These are phyloP conservation scores for Oryza brachyantha DNA, from an alignment of 176 grass and related monocot genomes.

Conservation along the genomic window DNA sequence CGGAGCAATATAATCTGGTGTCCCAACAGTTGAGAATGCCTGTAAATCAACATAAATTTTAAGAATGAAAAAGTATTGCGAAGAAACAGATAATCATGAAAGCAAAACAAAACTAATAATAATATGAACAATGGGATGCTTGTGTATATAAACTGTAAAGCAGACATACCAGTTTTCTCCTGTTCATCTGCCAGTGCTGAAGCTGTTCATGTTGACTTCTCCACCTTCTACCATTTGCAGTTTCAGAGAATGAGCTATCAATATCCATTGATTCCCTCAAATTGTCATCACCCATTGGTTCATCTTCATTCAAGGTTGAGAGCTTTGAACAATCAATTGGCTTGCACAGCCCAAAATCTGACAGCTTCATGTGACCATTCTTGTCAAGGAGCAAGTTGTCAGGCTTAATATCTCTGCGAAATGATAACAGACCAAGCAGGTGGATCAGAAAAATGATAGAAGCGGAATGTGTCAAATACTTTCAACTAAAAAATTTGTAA, in stretches of 20 bases:
- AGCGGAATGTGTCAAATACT: background rate
- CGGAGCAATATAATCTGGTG: conserved; percentile 97
- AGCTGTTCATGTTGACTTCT: conserved; percentile 86
- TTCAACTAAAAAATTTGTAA: conserved; percentile 42
- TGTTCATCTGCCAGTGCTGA: conserved; percentile 97
- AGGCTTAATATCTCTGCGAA: conserved; percentile 95
- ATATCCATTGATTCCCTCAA: conserved; percentile 90
- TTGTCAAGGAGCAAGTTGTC: conserved; percentile 95
- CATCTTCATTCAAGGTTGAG: conserved; percentile 91
- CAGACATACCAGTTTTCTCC: conserved; percentile 78
- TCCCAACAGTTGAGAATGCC: conserved; percentile 99
- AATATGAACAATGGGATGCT: background rate
- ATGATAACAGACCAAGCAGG: conserved; percentile 31
- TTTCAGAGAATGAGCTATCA: conserved; percentile 59
- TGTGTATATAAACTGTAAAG: conserved; percentile 3
- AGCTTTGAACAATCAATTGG: conserved; percentile 94
- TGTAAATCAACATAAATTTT: conserved; percentile 32
- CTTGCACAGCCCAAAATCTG: conserved; percentile 97
- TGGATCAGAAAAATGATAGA: conserved; percentile 28
- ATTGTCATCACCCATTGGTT: conserved; percentile 85
- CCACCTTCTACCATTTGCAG: conserved; percentile 79
- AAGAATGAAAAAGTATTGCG: conserved; percentile 34
- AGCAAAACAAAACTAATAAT: conserved; percentile 11
- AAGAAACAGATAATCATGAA: background rate
- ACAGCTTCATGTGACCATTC: conserved; percentile 96